Conservation (phyloP, 2,329 filamentous ascomycete species). For the Alternaria sp. region DNA sequence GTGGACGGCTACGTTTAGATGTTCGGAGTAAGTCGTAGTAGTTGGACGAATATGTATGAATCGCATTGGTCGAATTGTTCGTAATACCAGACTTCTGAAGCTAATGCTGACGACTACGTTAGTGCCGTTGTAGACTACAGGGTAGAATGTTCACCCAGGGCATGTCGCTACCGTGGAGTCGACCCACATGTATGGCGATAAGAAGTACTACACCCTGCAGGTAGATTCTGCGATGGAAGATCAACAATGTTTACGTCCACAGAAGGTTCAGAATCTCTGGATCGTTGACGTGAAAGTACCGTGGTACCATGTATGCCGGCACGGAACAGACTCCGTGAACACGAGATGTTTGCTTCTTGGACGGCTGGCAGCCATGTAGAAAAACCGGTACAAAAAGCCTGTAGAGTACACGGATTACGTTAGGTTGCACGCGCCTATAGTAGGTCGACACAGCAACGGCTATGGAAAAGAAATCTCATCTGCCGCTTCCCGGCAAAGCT, state of each 20-base stretch:
- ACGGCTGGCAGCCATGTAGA: neutral
- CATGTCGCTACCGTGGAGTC: neutral
- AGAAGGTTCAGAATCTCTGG: neutral
- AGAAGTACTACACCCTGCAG: neutral
- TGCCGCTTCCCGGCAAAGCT: constrained; percentile 1
- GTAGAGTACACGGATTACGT: neutral
- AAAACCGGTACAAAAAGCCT: neutral
- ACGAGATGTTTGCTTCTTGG: constrained; percentile 3
- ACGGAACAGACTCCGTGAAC: neutral
- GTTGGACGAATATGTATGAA: neutral
- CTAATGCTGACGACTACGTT: neutral
- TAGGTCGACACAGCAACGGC: constrained; percentile 18
- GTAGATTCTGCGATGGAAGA: neutral
- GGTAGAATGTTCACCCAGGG: neutral
- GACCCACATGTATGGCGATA: neutral
- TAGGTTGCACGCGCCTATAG: constrained; percentile 5
- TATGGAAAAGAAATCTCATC: constrained; percentile 5
- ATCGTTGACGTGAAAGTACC: neutral
- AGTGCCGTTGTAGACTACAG: neutral
- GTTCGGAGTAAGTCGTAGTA: constrained; percentile 7
- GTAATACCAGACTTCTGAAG: neutral
- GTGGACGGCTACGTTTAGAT: constrained; percentile 32
- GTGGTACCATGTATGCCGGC: neutral
- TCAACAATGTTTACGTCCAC: neutral
- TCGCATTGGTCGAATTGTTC: neutral